Evolutionary conservation across 768 basidiomycete species (phyloP).

Genomic region (Lyophyllum shimeji): DNA sequence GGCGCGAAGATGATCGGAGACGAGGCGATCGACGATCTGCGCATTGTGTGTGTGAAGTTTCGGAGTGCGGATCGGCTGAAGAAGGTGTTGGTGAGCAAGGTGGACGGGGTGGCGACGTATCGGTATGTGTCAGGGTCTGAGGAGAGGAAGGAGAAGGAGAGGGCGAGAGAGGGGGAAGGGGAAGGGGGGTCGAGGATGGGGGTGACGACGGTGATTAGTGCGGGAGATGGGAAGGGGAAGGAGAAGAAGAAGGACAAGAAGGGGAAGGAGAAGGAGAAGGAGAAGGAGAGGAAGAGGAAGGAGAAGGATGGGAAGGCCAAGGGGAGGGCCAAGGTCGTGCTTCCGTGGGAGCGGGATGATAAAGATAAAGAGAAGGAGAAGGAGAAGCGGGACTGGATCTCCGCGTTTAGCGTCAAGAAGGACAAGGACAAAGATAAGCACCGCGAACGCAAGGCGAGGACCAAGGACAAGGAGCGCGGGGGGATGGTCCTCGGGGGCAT

Average conservation of each 20-base stretch:
- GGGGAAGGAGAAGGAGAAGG: background rate
- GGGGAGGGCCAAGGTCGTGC: background rate
- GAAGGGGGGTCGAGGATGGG: background rate
- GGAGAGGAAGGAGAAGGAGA: background rate
- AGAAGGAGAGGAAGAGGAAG: slow-evolving; percentile 4
- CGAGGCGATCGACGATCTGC: slow-evolving; percentile 18
- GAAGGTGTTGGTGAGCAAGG: background rate
- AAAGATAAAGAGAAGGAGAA: slow-evolving; percentile 3
- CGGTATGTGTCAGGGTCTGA: background rate
- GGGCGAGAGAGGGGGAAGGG: background rate
- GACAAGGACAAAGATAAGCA: slow-evolving; percentile 4
- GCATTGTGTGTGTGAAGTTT: slow-evolving; percentile 45
- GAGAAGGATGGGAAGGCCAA: background rate
- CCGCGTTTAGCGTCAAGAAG: no score
- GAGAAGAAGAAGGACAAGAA: background rate
- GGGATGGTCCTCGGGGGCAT: background rate
- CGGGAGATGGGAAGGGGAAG: background rate
- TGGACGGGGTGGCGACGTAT: background rate
- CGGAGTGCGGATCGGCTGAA: slow-evolving; percentile 8
- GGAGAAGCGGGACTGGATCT: slow-evolving; percentile 13
- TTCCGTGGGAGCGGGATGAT: slow-evolving; percentile 4
- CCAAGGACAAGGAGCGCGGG: slow-evolving; percentile 7
- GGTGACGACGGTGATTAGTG: no score
- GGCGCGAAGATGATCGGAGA: slow-evolving; percentile 1
- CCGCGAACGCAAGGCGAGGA: background rate